Base-by-base conservation (phyloP, 257 asterid species). In the Plantago elongata region DNA sequence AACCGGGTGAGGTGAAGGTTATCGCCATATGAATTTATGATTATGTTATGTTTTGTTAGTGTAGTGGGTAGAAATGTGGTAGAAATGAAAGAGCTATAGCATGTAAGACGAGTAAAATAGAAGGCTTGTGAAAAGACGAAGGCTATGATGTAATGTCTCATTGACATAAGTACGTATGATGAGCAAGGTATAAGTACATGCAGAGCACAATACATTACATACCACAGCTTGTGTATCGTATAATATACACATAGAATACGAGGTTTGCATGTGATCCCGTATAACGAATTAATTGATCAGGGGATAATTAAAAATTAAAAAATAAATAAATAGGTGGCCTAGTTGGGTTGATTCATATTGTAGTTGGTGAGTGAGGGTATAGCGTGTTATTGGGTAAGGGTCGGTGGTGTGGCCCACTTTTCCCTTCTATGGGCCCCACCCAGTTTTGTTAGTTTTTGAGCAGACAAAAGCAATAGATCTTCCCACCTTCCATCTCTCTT, bases 391-490 rank as follows among this genome's bases (percentile, higher is more conserved):
- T 51, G 66, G 77, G 74, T 65, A 66, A 60, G 76, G 70, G 77
- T 61, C 72, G 71, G 79, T 59, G 73, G 59, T 50, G 54, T 75
- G 79, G 66, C 74, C 83, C 83, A 64, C 54, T 69, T 76, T 59
- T 70, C 69, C 85, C 76, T 81, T 74, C 43, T 67, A 47, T 77
- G 79, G 82, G 0, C 59, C 82, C 79, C 7, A 46, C 13, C 38
- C 5, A 12, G 67, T 66, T 82, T 74, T 79, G 81, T 67, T 76
- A 77, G 78, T 77, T 72, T 65, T 29, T 72, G 68, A 77, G 82
- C 80, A 74, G 84, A 82, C 86, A 79, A 79, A 83, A 82, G 83
- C 79, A 67, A 51, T 66, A 74, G 72, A 78, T 13, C 14, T 18
- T 15, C 81, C 46, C 42, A 52, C 63, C 38, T 42, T 49, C 58